Conservation (phyloP, 371 early-diverging fungal species). For the Mucor indicus region DNA sequence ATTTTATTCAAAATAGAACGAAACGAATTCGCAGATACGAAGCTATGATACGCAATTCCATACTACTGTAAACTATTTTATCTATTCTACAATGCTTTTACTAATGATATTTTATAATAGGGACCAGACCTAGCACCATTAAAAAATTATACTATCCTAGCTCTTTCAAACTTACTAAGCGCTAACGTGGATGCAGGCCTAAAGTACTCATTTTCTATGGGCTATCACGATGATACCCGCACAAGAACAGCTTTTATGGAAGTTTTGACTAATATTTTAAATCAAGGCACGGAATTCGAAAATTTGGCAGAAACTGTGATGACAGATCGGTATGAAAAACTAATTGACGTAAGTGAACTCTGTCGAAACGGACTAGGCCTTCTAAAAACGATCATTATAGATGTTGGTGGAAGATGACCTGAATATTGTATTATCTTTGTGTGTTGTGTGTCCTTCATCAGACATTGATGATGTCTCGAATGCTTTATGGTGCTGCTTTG, state of each 20-base stretch:
- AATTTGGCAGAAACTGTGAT: slow-evolving; percentile 70
- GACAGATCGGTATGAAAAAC: slow-evolving; percentile 64
- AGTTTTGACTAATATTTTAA: slow-evolving; percentile 81
- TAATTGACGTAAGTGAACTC: slow-evolving; percentile 54
- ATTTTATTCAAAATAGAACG: slow-evolving; percentile 7
- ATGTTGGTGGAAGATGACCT: slow-evolving; percentile 58
- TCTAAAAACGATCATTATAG: slow-evolving; percentile 28
- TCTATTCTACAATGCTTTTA: too few relatives aligned
- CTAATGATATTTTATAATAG: too few relatives aligned
- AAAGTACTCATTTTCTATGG: slow-evolving; percentile 80
- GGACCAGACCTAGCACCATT: slow-evolving; percentile 60
- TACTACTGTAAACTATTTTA: not conserved
- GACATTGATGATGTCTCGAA: slow-evolving; percentile 82
- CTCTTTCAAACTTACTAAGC: slow-evolving; percentile 80
- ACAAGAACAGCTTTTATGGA: slow-evolving; percentile 85
- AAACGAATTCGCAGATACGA: slow-evolving; percentile 8
- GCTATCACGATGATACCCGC: slow-evolving; percentile 83
- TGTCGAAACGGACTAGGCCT: not conserved
- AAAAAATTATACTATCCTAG: slow-evolving; percentile 78
- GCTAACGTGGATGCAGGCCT: slow-evolving; percentile 89
- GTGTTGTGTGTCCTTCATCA: slow-evolving; percentile 76
- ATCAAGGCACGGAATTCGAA: slow-evolving; percentile 80
- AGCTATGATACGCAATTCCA: slow-evolving; percentile 6
- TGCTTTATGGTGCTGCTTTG: slow-evolving; percentile 72
- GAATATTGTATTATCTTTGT: slow-evolving; percentile 71